Evolutionary conservation across 2,329 filamentous ascomycete genomes (phyloP).

Genomic region (Sclerotinia nivalis): DNA sequence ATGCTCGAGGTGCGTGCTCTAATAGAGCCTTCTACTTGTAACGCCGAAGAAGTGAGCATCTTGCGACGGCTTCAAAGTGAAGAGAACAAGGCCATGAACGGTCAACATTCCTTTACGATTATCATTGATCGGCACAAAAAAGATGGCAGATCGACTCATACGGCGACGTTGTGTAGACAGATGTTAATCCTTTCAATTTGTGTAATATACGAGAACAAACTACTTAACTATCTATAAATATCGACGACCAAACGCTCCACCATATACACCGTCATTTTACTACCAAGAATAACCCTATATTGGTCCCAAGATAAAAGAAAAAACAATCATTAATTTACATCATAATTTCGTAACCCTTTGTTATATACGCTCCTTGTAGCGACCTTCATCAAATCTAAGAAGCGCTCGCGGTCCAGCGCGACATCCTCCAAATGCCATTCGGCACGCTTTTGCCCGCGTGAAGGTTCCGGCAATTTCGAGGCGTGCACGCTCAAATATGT

Average conservation of each 20-base stretch:
- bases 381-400: neutral
- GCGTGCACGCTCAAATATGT: slow-evolving; percentile 2
- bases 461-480: neutral
- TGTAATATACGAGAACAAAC: neutral
- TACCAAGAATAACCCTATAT: neutral
- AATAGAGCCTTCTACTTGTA: too few relatives aligned
- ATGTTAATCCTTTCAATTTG: neutral
- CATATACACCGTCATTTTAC: neutral
- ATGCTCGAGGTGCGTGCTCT: too few relatives aligned
- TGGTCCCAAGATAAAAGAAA: neutral
- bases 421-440: neutral
- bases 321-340: neutral
- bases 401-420: neutral
- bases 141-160: too few relatives aligned
- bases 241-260: neutral
- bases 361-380: neutral
- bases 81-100: too few relatives aligned
- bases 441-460: neutral
- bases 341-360: neutral
- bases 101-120: too few relatives aligned
- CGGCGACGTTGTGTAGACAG: too few relatives aligned
- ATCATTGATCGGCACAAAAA: too few relatives aligned
- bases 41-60: too few relatives aligned
- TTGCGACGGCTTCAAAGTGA: too few relatives aligned
- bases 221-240: neutral